Evolutionary conservation across 176 grass and related monocot genomes (phyloP).

Genomic region (Metroxylon sagu): DNA sequence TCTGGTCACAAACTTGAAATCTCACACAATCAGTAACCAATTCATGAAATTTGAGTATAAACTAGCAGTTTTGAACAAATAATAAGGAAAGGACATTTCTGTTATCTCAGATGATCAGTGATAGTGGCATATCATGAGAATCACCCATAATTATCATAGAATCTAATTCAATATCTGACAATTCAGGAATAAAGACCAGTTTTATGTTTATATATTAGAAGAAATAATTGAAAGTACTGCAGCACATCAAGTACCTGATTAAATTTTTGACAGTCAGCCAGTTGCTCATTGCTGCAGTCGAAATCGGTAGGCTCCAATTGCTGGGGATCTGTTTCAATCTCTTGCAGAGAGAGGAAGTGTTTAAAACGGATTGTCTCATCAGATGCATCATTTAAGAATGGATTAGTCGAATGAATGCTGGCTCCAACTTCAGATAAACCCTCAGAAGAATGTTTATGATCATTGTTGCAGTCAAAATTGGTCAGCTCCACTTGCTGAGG

Average conservation of each 20-base stretch:
- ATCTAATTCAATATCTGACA: too few species aligned
- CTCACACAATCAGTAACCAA: too few species aligned
- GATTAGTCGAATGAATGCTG: not conserved
- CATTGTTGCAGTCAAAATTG: constrained; percentile 7
- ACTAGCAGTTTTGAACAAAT: too few species aligned
- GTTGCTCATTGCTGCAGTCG: constrained; percentile 3
- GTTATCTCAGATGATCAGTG: too few species aligned
- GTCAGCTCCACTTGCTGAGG: not conserved
- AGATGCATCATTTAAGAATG: not conserved
- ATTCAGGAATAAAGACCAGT: too few species aligned
- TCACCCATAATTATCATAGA: too few species aligned
- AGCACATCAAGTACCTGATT: not conserved
- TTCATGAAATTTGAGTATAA: too few species aligned
- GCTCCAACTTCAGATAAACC: constrained; percentile 22
- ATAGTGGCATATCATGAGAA: too few species aligned
- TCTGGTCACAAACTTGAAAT: too few species aligned
- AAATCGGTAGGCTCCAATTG: constrained; percentile 4
- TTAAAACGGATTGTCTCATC: constrained; percentile 16
- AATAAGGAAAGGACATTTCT: too few species aligned
- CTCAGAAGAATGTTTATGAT: constrained; percentile 13
- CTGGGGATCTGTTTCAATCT: constrained; percentile 17
- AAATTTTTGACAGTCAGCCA: constrained; percentile 17
- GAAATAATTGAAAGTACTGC: too few species aligned
- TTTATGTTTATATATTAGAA: too few species aligned
- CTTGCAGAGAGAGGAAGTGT: constrained; percentile 18